A percentile compares a stretch with the other conserved stretches of the same genome.
These are phyloP conservation scores for Calonectria henricotiae DNA, from an alignment of 2,329 filamentous ascomycete genomes.

Conservation along the genomic window DNA sequence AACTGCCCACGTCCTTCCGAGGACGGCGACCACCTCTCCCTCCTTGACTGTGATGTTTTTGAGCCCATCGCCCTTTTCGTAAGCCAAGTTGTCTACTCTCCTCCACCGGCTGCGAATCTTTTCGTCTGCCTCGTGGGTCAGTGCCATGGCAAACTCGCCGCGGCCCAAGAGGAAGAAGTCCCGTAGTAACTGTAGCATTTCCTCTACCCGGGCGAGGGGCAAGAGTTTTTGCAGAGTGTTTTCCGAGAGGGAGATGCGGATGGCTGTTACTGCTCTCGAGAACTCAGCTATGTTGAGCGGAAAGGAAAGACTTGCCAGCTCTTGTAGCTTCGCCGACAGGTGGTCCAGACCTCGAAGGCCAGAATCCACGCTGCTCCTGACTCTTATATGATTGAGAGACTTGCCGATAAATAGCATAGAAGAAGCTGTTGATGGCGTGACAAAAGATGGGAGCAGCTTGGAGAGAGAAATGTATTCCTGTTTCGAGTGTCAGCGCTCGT, in stretches of 20 bases:
- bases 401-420: conserved; percentile 94
- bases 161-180: conserved; percentile 91
- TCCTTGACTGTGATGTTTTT: conserved; percentile 81
- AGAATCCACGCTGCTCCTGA: conserved; percentile 65
- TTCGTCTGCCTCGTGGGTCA: conserved; percentile 89
- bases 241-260: conserved; percentile 86
- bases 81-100: conserved; percentile 72
- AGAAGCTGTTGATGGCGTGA: conserved; percentile 80
- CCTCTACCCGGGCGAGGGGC: conserved; percentile 82
- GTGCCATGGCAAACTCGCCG: conserved; percentile 91
- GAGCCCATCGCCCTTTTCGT: conserved; percentile 69
- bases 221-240: conserved; percentile 88
- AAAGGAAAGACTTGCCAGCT: conserved; percentile 78
- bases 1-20: conserved; percentile 85
- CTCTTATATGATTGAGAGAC: conserved; percentile 87
- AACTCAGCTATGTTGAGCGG: conserved; percentile 83
- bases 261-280: conserved; percentile 80
- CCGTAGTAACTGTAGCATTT: conserved; percentile 83
- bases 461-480: conserved; percentile 74
- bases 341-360: conserved; percentile 71
- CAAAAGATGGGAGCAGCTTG: conserved; percentile 83
- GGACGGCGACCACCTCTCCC: conserved; percentile 84
- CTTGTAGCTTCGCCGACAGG: conserved; percentile 78
- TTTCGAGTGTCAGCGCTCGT: conserved; percentile 22
- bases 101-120: conserved; percentile 83